These are phyloP conservation scores for Irpex sp. DNA, from an alignment of 1,284 basidiomycete species.

Conservation along the genomic window DNA sequence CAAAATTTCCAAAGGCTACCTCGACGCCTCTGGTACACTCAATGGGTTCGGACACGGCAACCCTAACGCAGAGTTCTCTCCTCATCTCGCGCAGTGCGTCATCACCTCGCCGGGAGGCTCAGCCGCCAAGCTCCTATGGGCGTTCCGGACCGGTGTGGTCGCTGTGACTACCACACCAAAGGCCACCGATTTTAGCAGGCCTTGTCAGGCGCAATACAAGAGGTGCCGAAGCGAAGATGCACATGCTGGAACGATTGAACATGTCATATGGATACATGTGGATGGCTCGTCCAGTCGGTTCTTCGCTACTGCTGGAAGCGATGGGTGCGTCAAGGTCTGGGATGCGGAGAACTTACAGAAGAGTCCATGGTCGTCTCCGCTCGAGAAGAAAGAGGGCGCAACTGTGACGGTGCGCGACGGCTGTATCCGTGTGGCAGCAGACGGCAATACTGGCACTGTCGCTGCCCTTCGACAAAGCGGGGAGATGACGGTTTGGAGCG, in stretches of 20 bases:
- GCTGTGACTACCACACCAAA: constrained; percentile 55
- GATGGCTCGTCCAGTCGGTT: constrained; percentile 30
- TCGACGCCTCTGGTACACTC: constrained; percentile 60
- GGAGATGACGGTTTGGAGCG: constrained; percentile 50
- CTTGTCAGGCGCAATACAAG: constrained; percentile 40
- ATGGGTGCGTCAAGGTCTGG: constrained; percentile 74
- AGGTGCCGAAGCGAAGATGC: constrained; percentile 50
- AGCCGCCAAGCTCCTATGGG: constrained; percentile 74
- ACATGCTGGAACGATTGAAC: constrained; percentile 55
- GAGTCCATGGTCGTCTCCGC: constrained; percentile 61
- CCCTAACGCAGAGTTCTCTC: constrained; percentile 74
- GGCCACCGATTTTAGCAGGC: constrained; percentile 51
- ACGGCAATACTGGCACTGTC: constrained; percentile 41
- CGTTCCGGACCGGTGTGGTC: constrained; percentile 68
- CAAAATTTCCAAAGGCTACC: constrained; percentile 67
- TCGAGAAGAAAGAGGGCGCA: constrained; percentile 22
- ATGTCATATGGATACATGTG: constrained; percentile 44
- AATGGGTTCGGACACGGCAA: constrained; percentile 68
- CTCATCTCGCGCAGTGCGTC: constrained; percentile 57
- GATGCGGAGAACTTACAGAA: constrained; percentile 41
- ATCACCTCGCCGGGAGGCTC: constrained; percentile 63
- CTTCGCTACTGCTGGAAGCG: constrained; percentile 49
- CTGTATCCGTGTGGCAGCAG: constrained; percentile 44
- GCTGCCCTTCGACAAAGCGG: constrained; percentile 52
- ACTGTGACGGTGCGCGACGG: constrained; percentile 39